phyloP scores from a whole-genome alignment of 768 basidiomycete genomes.

The Collybia sordida region DNA sequence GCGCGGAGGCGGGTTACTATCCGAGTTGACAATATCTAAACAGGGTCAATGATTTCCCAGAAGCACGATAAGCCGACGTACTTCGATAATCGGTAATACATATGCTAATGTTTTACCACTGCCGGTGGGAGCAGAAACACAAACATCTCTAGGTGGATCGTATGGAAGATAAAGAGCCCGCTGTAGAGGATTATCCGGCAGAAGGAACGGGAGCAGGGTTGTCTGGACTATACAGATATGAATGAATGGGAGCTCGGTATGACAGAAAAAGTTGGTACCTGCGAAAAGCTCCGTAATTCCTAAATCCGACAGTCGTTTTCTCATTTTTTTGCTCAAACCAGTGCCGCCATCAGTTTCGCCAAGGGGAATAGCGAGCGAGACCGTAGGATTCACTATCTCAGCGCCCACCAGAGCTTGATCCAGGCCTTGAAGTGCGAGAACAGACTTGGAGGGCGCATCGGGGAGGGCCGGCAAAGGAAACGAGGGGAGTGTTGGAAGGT shows the following conservation, averaged over 20 bases:
- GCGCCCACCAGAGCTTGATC: slow-evolving; percentile 73
- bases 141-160: slow-evolving; percentile 73
- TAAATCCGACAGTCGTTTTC: slow-evolving; percentile 64
- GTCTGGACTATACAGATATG: slow-evolving; percentile 71
- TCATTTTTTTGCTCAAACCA: slow-evolving; percentile 58
- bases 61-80: slow-evolving; percentile 22
- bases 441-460: slow-evolving; percentile 64
- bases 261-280: slow-evolving; percentile 44
- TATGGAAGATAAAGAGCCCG: slow-evolving; percentile 64
- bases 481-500: slow-evolving; percentile 48
- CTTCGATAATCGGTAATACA: slow-evolving; percentile 89
- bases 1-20: slow-evolving; percentile 85
- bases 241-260: slow-evolving; percentile 3
- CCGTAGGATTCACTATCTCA: slow-evolving; percentile 60
- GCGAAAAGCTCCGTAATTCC: slow-evolving; percentile 90
- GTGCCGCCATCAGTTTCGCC: slow-evolving; percentile 41
- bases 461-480: slow-evolving; percentile 73
- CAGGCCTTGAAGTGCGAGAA: slow-evolving; percentile 77
- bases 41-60: slow-evolving; percentile 1
- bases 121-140: slow-evolving; percentile 95
- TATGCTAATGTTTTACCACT: slow-evolving; percentile 99
- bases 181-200: slow-evolving; percentile 41
- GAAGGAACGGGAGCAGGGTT: slow-evolving; percentile 77
- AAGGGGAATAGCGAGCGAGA: slow-evolving; percentile 41
- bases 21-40: slow-evolving; percentile 69